Conservation (phyloP, 208 protist species). For the Wallacemonas collosoma region DNA sequence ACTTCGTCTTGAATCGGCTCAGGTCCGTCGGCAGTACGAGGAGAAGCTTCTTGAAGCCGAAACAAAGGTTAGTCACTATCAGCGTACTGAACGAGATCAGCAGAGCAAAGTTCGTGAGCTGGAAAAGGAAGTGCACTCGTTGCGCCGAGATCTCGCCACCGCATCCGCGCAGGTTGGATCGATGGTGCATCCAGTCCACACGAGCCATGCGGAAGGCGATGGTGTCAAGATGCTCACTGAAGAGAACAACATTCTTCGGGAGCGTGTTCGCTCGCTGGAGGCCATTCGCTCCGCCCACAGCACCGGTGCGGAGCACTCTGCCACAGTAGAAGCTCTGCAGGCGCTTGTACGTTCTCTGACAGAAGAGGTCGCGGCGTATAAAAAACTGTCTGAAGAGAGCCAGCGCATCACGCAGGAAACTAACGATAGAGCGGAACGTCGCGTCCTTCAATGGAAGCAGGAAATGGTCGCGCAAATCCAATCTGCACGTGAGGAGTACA, state of each 20-base stretch:
- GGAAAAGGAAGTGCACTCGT: conserved; percentile 29
- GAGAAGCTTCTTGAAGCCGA: conserved; percentile 31
- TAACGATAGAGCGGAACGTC: conserved; percentile 7
- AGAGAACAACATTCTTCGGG: conserved; percentile 37
- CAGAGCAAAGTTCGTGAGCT: conserved; percentile 5
- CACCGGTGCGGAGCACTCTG: neutral
- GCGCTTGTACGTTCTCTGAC: conserved; percentile 9
- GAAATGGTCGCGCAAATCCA: conserved; percentile 18
- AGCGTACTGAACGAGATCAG: neutral
- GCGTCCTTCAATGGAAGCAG: conserved; percentile 19
- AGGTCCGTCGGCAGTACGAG: conserved; percentile 63
- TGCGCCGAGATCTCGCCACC: conserved; percentile 22
- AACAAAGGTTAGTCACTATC: conserved; percentile 17
- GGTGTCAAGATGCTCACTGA: conserved; percentile 26
- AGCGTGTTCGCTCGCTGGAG: conserved; percentile 30
- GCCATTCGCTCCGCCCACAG: neutral
- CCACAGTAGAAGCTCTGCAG: conserved; percentile 1
- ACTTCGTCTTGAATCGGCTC: conserved; percentile 58
- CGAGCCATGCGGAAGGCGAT: neutral
- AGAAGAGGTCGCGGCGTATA: conserved; percentile 8
- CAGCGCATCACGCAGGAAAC: conserved; percentile 6
- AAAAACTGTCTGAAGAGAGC: conserved; percentile 18
- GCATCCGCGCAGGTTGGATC: conserved; percentile 3
- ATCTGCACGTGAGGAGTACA: conserved; percentile 17
- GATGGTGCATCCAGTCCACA: neutral